Base-by-base conservation (phyloP, 805 yeast genomes). In the Candida parachauliodes region DNA sequence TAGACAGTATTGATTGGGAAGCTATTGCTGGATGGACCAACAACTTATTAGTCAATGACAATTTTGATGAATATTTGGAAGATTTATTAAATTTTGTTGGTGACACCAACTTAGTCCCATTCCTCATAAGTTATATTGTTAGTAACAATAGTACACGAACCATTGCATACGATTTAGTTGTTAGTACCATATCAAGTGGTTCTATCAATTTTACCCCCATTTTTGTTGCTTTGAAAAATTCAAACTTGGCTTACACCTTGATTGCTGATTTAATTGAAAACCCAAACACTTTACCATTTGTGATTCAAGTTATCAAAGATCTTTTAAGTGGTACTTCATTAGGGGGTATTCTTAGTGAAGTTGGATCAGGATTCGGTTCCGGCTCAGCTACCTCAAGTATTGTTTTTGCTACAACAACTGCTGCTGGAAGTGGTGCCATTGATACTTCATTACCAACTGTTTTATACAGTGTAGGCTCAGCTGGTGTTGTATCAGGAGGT, bases 1-100 rank as follows among this genome's bases (percentile, higher is more conserved):
- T 50, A 14, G 32, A 37, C 6, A 28, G 33, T 16, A 40, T 50
- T 25, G 39, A 52, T 36, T 47, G 46, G 27, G 60, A 59, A 36
- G 42, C 46, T 10, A 51, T 57, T 40, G 62, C 65, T 9, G 65
- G 65, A 4, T 48, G 45, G 46, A 49, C 54, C 12, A 49, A 60
- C 37, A 42, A 52, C 19, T 38, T 60, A 17, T 50, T 60, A 37
- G 47, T 47, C 12, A 46, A 44, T 15, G 43, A 46, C 26, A 47
- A 55, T 34, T 34, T 48, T 32, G 46, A 48, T 28, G 38, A 54
- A 34, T 46, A 48, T 31, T 46, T 58, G 31, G 60, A 54, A 23
- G 49, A 51, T 16, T 35, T 50, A 15, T 53, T 59, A 34, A 43
- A 45, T 23, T 51, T 49, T 11, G 45, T 58, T 16, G 51, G 48